These are phyloP conservation scores for Septoria linicola DNA, from an alignment of 2,329 filamentous ascomycete species.

Conservation along the genomic window DNA sequence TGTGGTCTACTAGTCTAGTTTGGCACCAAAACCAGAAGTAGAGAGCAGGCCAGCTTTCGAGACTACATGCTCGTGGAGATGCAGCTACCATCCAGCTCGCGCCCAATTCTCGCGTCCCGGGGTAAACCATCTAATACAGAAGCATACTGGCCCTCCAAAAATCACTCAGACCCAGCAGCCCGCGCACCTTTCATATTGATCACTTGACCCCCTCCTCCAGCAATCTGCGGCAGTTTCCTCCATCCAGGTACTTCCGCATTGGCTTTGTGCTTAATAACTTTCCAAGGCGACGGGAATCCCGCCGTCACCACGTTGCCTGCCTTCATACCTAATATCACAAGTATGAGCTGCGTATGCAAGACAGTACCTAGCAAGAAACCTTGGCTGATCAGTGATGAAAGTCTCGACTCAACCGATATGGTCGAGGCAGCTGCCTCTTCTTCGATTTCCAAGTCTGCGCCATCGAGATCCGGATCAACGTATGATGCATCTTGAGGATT, in stretches of 20 bases:
- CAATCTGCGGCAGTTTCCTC: constrained; percentile 53
- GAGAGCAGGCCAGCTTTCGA: too few species aligned
- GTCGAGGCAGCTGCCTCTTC: constrained; percentile 43
- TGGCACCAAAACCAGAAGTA: too few species aligned
- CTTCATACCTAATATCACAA: constrained; percentile 74
- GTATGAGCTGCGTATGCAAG: constrained; percentile 70
- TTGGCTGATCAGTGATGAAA: constrained; percentile 75
- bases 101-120: too few species aligned
- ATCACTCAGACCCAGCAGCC: constrained; percentile 39
- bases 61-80: too few species aligned
- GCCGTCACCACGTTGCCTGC: constrained; percentile 57
- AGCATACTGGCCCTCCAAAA: too few species aligned
- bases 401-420: constrained; percentile 65
- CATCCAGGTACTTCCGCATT: constrained; percentile 69
- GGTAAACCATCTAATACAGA: too few species aligned
- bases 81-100: too few species aligned
- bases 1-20: too few species aligned
- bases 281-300: constrained; percentile 74
- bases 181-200: constrained; percentile 58
- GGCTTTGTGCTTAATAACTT: constrained; percentile 63
- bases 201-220: constrained; percentile 50
- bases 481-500: constrained; percentile 39
- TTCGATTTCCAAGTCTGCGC: constrained; percentile 27
- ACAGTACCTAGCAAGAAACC: constrained; percentile 82
- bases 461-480: constrained; percentile 49